These are phyloP conservation scores for Fistulifera solaris DNA, from an alignment of 108 stramenopile genomes.

Conservation along the genomic window DNA sequence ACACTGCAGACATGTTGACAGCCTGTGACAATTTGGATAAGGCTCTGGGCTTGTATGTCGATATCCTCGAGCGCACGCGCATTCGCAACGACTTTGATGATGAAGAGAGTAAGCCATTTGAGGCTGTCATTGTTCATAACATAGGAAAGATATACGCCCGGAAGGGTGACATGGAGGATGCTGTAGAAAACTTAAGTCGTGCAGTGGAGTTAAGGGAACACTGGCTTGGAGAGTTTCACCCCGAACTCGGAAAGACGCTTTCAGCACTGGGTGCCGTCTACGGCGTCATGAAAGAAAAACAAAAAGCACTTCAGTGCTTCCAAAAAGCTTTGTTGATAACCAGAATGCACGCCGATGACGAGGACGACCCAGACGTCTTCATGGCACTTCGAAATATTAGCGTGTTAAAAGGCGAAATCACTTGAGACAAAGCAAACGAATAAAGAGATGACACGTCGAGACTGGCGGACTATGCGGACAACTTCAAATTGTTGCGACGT, in stretches of 20 bases:
- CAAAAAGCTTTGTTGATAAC: slow-evolving; percentile 34
- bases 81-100: neutral
- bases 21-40: slow-evolving; percentile 21
- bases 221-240: slow-evolving; percentile 25
- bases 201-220: slow-evolving; percentile 22
- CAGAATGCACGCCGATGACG: slow-evolving; percentile 23
- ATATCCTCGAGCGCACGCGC: slow-evolving; percentile 1
- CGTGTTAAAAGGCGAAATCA: slow-evolving; percentile 19
- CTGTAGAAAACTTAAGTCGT: slow-evolving; percentile 17
- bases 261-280: slow-evolving; percentile 28
- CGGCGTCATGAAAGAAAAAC: slow-evolving; percentile 16
- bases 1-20: slow-evolving; percentile 25
- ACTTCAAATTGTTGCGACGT: too few species aligned
- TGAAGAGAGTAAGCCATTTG: slow-evolving; percentile 10
- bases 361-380: slow-evolving; percentile 27
- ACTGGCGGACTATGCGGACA: too few species aligned
- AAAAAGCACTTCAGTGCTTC: slow-evolving; percentile 30
- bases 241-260: slow-evolving; percentile 37
- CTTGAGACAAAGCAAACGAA: too few species aligned
- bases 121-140: slow-evolving; percentile 37
- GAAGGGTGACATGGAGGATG: slow-evolving; percentile 20
- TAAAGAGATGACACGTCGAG: too few species aligned
- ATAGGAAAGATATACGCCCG: slow-evolving; percentile 30
- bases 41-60: slow-evolving; percentile 21
- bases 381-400: slow-evolving; percentile 30